Conservation (phyloP, 768 basidiomycete genomes). For the Mycena vitilis region DNA sequence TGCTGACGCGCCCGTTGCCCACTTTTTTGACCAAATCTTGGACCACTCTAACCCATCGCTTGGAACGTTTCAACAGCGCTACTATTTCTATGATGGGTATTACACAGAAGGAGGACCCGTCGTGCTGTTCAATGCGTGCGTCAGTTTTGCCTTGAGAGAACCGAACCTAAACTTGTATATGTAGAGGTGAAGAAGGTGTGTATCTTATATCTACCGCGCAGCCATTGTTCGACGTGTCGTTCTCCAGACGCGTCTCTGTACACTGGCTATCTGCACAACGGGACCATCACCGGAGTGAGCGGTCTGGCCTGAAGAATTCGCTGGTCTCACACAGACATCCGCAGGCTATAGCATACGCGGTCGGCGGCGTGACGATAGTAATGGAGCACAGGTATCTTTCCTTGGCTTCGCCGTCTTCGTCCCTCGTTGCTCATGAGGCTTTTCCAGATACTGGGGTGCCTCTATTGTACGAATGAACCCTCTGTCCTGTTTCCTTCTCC, state of each 20-base stretch:
- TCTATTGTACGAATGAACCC: slow-evolving; percentile 14
- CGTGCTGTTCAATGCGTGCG: slow-evolving; percentile 29
- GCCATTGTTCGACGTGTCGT: background rate
- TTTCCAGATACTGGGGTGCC: slow-evolving; percentile 31
- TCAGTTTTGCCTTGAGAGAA: background rate
- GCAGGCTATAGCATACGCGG: slow-evolving; percentile 26
- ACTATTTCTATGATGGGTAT: slow-evolving; percentile 60
- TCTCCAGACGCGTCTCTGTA: slow-evolving; percentile 29
- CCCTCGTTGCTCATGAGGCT: background rate
- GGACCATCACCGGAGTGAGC: slow-evolving; percentile 28
- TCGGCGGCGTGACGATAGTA: slow-evolving; percentile 29
- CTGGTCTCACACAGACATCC: background rate
- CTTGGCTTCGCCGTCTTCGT: background rate
- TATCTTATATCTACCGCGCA: background rate
- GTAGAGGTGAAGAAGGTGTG: slow-evolving; percentile 29
- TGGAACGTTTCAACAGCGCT: slow-evolving; percentile 65
- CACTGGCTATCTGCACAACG: slow-evolving; percentile 29
- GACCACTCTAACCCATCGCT: slow-evolving; percentile 60
- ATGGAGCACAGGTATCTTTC: slow-evolving; percentile 33
- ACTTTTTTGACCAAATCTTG: slow-evolving; percentile 51
- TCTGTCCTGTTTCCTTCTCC: background rate
- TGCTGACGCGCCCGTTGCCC: slow-evolving; percentile 27
- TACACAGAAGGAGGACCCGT: slow-evolving; percentile 47
- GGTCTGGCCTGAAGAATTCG: no score
- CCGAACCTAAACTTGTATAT: background rate